Percentiles rank a stretch among this genome's conserved stretches.
phyloP scores from a whole-genome alignment of 2,329 filamentous ascomycete genomes.

The Knufia fluminis region DNA sequence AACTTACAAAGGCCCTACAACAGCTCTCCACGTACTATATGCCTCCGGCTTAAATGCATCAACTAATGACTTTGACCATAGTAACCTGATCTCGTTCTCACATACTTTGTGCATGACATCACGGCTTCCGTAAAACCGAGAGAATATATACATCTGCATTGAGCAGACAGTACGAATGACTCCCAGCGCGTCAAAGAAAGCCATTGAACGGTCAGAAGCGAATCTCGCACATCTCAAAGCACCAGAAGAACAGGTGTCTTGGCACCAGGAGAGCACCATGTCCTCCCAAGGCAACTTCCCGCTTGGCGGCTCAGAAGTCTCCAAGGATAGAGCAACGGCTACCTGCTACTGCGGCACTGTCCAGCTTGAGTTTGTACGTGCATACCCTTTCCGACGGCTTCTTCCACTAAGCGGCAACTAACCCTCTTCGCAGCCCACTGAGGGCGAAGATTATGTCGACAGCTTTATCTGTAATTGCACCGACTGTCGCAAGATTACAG shows the following conservation, averaged over 20 bases:
- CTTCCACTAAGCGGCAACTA: neutral
- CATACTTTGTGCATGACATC: too few relatives aligned
- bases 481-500: conserved; percentile 55
- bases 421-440: conserved; percentile 31
- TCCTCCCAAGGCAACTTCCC: conserved; percentile 27
- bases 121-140: too few relatives aligned
- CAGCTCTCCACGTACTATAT: too few relatives aligned
- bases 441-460: conserved; percentile 37
- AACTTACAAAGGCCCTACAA: too few relatives aligned
- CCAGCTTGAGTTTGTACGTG: conserved; percentile 44
- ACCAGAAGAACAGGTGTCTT: neutral
- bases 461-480: conserved; percentile 52
- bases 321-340: conserved; percentile 42
- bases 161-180: too few relatives aligned
- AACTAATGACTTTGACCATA: too few relatives aligned
- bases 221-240: neutral
- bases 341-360: conserved; percentile 52
- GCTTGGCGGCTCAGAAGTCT: conserved; percentile 34
- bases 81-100: too few relatives aligned
- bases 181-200: too few relatives aligned
- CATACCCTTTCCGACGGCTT: neutral
- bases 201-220: too few relatives aligned
- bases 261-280: neutral
- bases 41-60: too few relatives aligned
- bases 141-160: too few relatives aligned